Conservation (phyloP, 106 monocot genomes). For the Cymbidium sinense region DNA sequence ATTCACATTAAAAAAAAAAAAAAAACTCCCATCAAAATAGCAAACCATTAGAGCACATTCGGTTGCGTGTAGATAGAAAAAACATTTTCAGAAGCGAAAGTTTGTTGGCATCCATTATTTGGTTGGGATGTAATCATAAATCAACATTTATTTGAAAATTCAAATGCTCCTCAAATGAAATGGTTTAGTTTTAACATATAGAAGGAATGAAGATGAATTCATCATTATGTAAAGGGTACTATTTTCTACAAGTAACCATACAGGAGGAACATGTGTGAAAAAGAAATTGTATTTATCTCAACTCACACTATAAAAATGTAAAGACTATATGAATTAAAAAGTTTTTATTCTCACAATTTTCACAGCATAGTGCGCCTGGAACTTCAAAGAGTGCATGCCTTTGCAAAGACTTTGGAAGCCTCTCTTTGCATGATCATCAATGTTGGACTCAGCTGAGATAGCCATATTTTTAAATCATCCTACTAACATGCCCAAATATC, state of each 20-base stretch:
- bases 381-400: not conserved
- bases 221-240: no score
- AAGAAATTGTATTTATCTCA: not conserved
- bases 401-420: not conserved
- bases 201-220: not conserved
- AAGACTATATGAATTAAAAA: not conserved
- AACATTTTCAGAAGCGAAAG: no score
- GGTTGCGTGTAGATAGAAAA: no score
- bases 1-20: no score
- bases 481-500: not conserved
- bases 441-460: not conserved
- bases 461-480: not conserved
- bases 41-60: no score
- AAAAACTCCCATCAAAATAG: no score
- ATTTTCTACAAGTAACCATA: not conserved
- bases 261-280: not conserved
- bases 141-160: not conserved
- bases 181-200: not conserved
- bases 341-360: not conserved
- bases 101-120: no score
- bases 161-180: not conserved
- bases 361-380: no score
- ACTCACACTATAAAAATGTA: no score
- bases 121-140: not conserved
- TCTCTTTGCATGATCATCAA: not conserved